Evolutionary conservation across 2,329 filamentous ascomycete genomes (phyloP).

Genomic region (Davidsoniella neocaledoniae): DNA sequence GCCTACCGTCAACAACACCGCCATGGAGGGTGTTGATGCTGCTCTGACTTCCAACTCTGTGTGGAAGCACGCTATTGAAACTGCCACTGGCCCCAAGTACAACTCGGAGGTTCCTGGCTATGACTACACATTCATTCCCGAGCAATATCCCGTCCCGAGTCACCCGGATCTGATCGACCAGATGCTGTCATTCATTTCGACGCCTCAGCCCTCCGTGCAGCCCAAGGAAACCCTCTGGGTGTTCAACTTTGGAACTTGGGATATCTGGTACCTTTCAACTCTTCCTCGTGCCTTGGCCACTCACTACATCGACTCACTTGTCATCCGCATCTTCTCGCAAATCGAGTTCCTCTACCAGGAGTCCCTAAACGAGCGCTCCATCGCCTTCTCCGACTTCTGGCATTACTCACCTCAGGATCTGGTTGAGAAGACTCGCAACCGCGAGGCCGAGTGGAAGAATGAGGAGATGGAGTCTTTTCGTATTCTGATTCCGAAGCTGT

Average conservation of each 20-base stretch:
- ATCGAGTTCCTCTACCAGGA: slow-evolving; percentile 30
- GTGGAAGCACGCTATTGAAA: slow-evolving; percentile 25
- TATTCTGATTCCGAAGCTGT: slow-evolving; percentile 32
- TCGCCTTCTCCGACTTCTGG: slow-evolving; percentile 30
- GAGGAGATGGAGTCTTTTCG: slow-evolving; percentile 27
- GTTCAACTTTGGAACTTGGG: slow-evolving; percentile 37
- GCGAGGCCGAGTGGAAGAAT: slow-evolving; percentile 16
- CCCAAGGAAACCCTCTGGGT: slow-evolving; percentile 35
- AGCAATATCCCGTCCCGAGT: slow-evolving; percentile 26
- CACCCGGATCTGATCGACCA: slow-evolving; percentile 28
- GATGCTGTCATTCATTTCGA: slow-evolving; percentile 28
- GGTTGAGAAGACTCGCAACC: slow-evolving; percentile 17
- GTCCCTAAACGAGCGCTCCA: slow-evolving; percentile 24
- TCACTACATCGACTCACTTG: slow-evolving; percentile 21
- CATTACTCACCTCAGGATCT: slow-evolving; percentile 17
- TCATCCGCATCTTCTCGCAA: slow-evolving; percentile 26
- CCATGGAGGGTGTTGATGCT: slow-evolving; percentile 18
- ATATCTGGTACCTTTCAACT: slow-evolving; percentile 34
- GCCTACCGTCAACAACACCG: slow-evolving; percentile 24
- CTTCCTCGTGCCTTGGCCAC: slow-evolving; percentile 26
- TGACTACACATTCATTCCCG: slow-evolving; percentile 27
- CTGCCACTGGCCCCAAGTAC: slow-evolving; percentile 18
- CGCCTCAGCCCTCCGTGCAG: slow-evolving; percentile 18
- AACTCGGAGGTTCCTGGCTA: slow-evolving; percentile 21
- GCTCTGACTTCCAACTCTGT: slow-evolving; percentile 35